Conservation (phyloP, 108 stramenopile species). For the Parmales sp. region DNA sequence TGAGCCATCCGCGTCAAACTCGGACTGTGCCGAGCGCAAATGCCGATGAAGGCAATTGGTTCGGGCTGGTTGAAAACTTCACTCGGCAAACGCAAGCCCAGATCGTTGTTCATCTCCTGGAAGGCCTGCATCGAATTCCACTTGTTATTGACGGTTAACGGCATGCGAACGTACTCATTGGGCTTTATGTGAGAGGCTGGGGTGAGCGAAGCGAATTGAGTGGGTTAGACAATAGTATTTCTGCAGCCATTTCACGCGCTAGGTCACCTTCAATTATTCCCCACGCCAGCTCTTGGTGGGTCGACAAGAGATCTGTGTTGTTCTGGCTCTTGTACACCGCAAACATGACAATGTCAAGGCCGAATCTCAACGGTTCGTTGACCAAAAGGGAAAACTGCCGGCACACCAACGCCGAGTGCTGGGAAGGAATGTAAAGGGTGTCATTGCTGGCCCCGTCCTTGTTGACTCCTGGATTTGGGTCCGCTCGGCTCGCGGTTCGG, state of each 20-base stretch:
- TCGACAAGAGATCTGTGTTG: not conserved
- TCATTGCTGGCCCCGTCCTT: too few relatives aligned
- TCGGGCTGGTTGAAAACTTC: slow-evolving; percentile 1
- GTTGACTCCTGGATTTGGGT: not conserved
- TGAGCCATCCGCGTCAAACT: not conserved
- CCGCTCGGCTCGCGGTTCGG: not conserved
- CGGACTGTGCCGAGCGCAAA: not conserved
- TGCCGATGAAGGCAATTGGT: not conserved
- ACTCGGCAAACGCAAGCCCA: slow-evolving; percentile 1
- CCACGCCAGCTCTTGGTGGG: slow-evolving; percentile 7
- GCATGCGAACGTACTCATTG: too few relatives aligned
- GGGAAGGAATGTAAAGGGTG: too few relatives aligned
- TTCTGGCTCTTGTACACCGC: not conserved
- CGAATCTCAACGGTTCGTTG: not conserved
- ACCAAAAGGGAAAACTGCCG: slow-evolving; percentile 1
- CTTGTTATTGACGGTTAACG: not conserved
- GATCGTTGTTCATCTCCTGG: slow-evolving; percentile 7
- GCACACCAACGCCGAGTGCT: not conserved
- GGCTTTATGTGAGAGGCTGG: too few relatives aligned
- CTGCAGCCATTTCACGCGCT: not conserved
- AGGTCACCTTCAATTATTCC: not conserved
- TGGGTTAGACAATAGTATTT: not conserved
- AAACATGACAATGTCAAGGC: not conserved
- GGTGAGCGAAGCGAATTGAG: not conserved
- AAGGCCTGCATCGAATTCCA: not conserved